A percentile compares a stretch with the other conserved stretches of the same genome.
Conservation (phyloP, 139 green algal genomes). For the Haematococcus lacustris region DNA sequence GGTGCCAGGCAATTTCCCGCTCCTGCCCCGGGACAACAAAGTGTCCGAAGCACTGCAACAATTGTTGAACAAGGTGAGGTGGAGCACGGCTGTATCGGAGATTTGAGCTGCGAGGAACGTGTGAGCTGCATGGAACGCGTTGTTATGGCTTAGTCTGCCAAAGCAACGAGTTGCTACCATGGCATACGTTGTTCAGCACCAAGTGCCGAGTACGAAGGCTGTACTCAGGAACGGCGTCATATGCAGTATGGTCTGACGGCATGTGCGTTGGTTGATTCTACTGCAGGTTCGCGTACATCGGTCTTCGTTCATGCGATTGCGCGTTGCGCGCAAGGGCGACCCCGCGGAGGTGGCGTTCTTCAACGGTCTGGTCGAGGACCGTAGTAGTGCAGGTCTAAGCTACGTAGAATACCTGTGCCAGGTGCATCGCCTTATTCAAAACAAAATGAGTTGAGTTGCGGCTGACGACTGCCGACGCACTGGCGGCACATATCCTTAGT, state of each 20-base stretch:
- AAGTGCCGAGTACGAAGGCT: no score
- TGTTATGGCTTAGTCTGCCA: not conserved
- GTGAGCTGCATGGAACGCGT: not conserved
- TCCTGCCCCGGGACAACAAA: slow-evolving; percentile 30
- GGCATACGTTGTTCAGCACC: not conserved
- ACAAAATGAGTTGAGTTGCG: no score
- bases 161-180: no score
- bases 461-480: no score
- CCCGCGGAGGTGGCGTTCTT: slow-evolving; percentile 57
- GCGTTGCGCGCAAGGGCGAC: slow-evolving; percentile 51
- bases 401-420: slow-evolving; percentile 89
- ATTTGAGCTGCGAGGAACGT: not conserved
- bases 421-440: slow-evolving; percentile 79
- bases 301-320: slow-evolving; percentile 59
- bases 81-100: no score
- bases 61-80: slow-evolving; percentile 38
- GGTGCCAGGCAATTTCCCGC: slow-evolving; percentile 3
- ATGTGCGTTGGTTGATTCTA: not conserved
- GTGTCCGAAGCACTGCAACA: slow-evolving; percentile 31
- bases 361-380: slow-evolving; percentile 71
- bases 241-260: not conserved
- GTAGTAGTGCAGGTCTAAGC: slow-evolving; percentile 45
- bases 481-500: no score
- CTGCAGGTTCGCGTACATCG: slow-evolving; percentile 53
- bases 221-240: no score